Base-by-base conservation (phyloP, 148 eudicot genomes). In the Rhododendron simsii region DNA sequence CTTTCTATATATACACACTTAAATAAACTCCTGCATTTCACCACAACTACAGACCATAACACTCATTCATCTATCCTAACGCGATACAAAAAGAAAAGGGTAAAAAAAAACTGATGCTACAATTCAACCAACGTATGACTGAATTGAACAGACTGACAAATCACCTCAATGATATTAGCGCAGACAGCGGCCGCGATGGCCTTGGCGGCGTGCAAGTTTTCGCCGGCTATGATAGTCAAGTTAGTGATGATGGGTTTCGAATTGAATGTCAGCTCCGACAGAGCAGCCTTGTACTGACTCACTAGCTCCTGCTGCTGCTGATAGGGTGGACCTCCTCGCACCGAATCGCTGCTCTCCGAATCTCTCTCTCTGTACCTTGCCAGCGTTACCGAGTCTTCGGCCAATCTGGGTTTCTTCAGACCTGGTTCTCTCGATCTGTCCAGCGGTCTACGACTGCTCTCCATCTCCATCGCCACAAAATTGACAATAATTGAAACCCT, bases 191-290 rank as follows among this genome's bases (percentile, higher is more conserved):
- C 87, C 2, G 95, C 96, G 59, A 95, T 91, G 5, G 96, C 93
- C 90, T 93, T 95, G 6, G 99, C 99, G 20, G 96, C 99, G 59
- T 91, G 98, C 89, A 90, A 67, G 89, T 91, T 94, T 90, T 95
- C 98, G 2, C 99, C 98, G 0, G 99, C 99, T 18, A 98, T 98
- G 30, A 98, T 98, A 26, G 99, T 93, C 89, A 98, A 90, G 83
- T 95, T 98, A 2, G 98, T 98, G 78, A 98, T 98, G 47, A 98
- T 98, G 0, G 99, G 99, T 89, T 98, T 98, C n/a, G 99, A 98
- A 85, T 98, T 98, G 77, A 95, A 93, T 12, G 98, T 98, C 73
- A 98, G 92, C 90, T 98, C 99, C 44, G 96, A 91, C 8, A 98
- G 87, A 0, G 99, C 99, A 13, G 91, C 88, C 92, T 91, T 93